Evolutionary conservation across 2,329 filamentous ascomycete genomes (phyloP).

Genomic region (Colletotrichum tropicale): DNA sequence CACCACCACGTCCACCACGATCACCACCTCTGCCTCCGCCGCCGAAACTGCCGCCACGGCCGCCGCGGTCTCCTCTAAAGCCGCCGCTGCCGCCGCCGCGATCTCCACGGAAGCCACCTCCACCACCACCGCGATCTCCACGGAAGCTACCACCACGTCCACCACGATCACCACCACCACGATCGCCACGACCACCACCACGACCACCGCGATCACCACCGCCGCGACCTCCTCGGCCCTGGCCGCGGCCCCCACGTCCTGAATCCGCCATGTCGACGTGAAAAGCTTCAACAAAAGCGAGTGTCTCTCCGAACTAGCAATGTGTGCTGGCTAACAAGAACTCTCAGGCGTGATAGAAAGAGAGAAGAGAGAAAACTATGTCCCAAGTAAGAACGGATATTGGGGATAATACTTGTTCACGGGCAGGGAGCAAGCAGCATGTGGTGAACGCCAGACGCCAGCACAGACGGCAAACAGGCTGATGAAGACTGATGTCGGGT

Average conservation of each 20-base stretch:
- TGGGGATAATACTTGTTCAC: neutral
- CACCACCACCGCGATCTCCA: constrained; percentile 18
- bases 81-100: constrained; percentile 16
- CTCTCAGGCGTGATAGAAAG: neutral
- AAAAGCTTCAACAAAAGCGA: neutral
- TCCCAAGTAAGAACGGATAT: neutral
- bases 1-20: neutral
- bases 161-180: constrained; percentile 4
- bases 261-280: constrained; percentile 3
- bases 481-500: neutral
- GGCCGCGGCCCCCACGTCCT: neutral
- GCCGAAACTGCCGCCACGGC: constrained; percentile 21
- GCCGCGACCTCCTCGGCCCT: neutral
- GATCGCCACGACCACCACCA: constrained; percentile 20
- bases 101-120: constrained; percentile 18
- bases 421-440: neutral
- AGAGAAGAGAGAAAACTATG: neutral
- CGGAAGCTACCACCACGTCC: constrained; percentile 15
- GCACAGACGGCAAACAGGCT: neutral
- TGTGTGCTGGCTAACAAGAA: neutral
- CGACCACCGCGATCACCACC: neutral
- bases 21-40: constrained; percentile 17
- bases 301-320: neutral
- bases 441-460: neutral
- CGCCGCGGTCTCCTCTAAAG: constrained; percentile 17